These are phyloP conservation scores for Trichoderma atrobrunneum DNA, from an alignment of 2,329 filamentous ascomycete species.

Conservation along the genomic window DNA sequence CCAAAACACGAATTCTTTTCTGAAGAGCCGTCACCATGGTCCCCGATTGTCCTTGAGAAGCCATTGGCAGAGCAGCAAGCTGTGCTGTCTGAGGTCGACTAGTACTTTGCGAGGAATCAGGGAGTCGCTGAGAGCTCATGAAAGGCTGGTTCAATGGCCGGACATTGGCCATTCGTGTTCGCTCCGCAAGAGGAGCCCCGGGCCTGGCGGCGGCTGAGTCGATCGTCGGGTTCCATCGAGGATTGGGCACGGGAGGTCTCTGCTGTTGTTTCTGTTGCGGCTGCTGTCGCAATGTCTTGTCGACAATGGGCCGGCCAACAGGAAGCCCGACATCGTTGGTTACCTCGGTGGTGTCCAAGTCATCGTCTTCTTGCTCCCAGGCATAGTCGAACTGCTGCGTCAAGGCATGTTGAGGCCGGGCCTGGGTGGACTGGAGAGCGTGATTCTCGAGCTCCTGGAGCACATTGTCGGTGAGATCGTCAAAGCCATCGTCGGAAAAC, in stretches of 20 bases:
- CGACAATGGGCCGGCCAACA: slow-evolving; percentile 35
- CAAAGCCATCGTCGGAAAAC: slow-evolving; percentile 63
- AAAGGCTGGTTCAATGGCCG: slow-evolving; percentile 25
- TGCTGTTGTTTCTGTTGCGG: slow-evolving; percentile 17
- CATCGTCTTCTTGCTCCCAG: slow-evolving; percentile 55
- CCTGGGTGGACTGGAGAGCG: slow-evolving; percentile 60
- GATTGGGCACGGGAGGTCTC: slow-evolving; percentile 35
- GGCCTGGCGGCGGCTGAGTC: slow-evolving; percentile 26
- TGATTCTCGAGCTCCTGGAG: slow-evolving; percentile 63
- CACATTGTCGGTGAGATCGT: slow-evolving; percentile 55
- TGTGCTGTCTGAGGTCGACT: slow-evolving; percentile 40
- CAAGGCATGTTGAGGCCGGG: slow-evolving; percentile 41
- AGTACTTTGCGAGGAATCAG: slow-evolving; percentile 29
- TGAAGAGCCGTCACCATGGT: slow-evolving; percentile 48
- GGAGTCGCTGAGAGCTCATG: slow-evolving; percentile 33
- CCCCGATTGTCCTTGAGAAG: slow-evolving; percentile 29
- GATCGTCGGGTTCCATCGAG: slow-evolving; percentile 39
- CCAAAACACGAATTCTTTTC: slow-evolving; percentile 51
- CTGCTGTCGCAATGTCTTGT: slow-evolving; percentile 37
- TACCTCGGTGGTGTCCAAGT: slow-evolving; percentile 58
- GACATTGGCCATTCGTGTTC: slow-evolving; percentile 21
- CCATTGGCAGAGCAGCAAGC: slow-evolving; percentile 35
- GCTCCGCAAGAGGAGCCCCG: slow-evolving; percentile 20
- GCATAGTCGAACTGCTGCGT: slow-evolving; percentile 36
- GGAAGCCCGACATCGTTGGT: slow-evolving; percentile 47